Evolutionary conservation across 345 rosid genomes (phyloP).

Genomic region (Melaleuca quinquenervia): DNA sequence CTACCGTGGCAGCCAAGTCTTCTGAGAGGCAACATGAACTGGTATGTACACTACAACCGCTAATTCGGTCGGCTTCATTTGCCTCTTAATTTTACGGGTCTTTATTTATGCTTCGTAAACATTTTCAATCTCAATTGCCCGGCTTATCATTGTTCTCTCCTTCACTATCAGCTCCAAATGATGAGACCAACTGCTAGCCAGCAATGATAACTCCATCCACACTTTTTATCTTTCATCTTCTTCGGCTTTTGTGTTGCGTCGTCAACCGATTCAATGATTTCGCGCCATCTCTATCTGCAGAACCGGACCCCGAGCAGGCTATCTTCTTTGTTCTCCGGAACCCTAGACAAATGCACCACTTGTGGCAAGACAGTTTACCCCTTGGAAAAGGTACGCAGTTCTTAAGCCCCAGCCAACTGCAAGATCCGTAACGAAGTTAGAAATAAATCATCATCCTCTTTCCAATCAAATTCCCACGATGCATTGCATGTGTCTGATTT

Average conservation of each 20-base stretch:
- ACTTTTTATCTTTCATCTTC: not conserved
- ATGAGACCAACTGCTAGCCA: not conserved
- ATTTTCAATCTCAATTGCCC: not conserved
- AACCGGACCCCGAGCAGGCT: slow-evolving; percentile 68
- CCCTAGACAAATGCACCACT: slow-evolving; percentile 87
- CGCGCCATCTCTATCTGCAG: slow-evolving; percentile 19
- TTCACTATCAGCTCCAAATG: not conserved
- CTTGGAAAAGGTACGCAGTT: slow-evolving; percentile 60
- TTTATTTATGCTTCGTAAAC: not conserved
- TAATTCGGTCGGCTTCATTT: not conserved
- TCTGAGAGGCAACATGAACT: slow-evolving; percentile 40
- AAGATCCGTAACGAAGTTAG: not conserved
- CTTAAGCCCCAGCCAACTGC: not conserved
- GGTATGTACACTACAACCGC: slow-evolving; percentile 22
- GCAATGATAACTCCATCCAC: not conserved
- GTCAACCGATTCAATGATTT: not conserved
- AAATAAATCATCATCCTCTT: not conserved
- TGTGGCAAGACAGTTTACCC: slow-evolving; percentile 91
- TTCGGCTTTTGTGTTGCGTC: not conserved
- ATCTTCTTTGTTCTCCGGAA: slow-evolving; percentile 80
- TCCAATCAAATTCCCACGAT: not conserved
- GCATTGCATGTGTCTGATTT: not conserved
- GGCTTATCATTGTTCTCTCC: not conserved
- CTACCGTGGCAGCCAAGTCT: slow-evolving; percentile 24
- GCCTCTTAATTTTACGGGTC: not conserved